phyloP scores from a whole-genome alignment of 345 rosid species.

The Melaleuca quinquenervia region DNA sequence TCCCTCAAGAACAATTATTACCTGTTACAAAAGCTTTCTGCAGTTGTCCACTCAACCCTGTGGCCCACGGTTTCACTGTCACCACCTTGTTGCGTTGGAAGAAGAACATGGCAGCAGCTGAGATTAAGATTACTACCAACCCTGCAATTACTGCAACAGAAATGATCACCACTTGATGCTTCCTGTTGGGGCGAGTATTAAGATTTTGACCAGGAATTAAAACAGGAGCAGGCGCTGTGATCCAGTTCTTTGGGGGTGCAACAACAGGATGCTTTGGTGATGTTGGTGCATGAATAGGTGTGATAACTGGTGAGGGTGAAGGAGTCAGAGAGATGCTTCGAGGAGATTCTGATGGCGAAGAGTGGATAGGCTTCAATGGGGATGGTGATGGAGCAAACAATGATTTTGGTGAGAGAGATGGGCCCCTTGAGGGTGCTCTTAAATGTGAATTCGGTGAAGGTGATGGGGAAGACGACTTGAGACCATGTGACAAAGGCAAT shows the following conservation, averaged over 20 bases:
- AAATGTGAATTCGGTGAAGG: conserved; percentile 9
- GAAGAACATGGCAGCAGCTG: conserved; percentile 25
- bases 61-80: conserved; percentile 80
- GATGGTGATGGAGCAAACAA: conserved; percentile 16
- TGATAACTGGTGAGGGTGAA: conserved; percentile 20
- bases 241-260: conserved; percentile 3
- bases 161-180: conserved; percentile 14
- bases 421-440: neutral
- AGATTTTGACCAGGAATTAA: conserved; percentile 12
- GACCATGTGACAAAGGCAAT: neutral
- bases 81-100: conserved; percentile 50
- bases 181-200: conserved; percentile 7
- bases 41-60: conserved; percentile 85
- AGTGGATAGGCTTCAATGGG: neutral
- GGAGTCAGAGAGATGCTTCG: conserved; percentile 12
- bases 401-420: conserved; percentile 16
- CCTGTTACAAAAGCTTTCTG: conserved; percentile 77
- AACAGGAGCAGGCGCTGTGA: conserved; percentile 16
- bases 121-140: conserved; percentile 17
- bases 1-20: conserved; percentile 2
- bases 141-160: conserved; percentile 34
- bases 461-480: conserved; percentile 7
- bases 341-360: conserved; percentile 19
- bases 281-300: conserved; percentile 10
- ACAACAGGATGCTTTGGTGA: conserved; percentile 5